Evolutionary conservation across 768 basidiomycete species (phyloP), one percentile per base, ranked within the genome.

Genomic region (Naganishia onofrii): DNA sequence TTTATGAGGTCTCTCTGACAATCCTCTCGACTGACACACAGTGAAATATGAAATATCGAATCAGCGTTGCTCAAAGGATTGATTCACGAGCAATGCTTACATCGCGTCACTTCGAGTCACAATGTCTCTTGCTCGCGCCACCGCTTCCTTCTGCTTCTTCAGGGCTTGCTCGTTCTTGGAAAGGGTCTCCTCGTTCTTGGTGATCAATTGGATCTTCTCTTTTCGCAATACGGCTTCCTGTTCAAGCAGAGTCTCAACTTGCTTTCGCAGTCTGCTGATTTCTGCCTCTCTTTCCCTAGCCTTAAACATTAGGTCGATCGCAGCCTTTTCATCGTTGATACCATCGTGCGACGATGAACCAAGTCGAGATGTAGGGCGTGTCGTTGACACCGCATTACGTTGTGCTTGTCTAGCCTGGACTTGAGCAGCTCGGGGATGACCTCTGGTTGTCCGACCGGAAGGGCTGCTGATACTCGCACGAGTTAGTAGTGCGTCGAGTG

Each of bases 261-360:
- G 9, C 8, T 13, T 15, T 42, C 19, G 38, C 15, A 42, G 42
- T 42, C 23, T 44, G 6, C 8, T 12, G 23, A 63, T 63, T 34
- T 63, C 60, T 42, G 60, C 60, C 46, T 63, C 60, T 15, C 60
- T 38, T 42, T 63, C 38, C 28, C 42, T n/a, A 26, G 60, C 60
- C 13, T 42, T n/a, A 17, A 44, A 63, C 19, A 63, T 44, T 17
- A 63, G 42, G 36, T 44, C 23, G 17, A 42, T 42, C 28, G 60
- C 60, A 21, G 42, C 7, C 29, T 63, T 26, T 26, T 63, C 60
- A 26, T 63, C 60, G n/a, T 26, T 26, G 12, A 29, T 21, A 28
- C 38, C 60, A 21, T 63, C 57, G 32, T 34, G 57, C 57, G 32
- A 26, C 19, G 57, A 13, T 34, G 7, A 19, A 38, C 5, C 2